Evolutionary conservation across 1,284 basidiomycete genomes (phyloP), one percentile per base, ranked within the genome.

Genomic region (Taiwanofungus camphoratus): DNA sequence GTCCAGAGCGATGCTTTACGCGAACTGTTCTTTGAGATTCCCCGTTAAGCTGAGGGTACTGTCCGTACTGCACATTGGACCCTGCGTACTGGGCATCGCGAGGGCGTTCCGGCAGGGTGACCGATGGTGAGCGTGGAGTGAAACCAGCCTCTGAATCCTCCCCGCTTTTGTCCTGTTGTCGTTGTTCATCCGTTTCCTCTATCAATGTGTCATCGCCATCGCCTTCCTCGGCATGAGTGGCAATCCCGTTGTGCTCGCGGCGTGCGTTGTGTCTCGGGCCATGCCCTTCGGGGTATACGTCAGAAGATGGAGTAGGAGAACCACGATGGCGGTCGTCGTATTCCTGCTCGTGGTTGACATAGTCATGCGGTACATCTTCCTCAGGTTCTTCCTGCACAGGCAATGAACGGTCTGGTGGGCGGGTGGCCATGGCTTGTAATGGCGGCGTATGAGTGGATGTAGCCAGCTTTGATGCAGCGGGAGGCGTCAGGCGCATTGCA

Each of bases 341-440:
- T 11, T n/a, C n/a, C 18, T 50, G 44, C 37, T 65, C 64, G 46
- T 68, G 44, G 46, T 59, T 53, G 21, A 51, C 45, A 35, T 44
- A 52, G 24, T 60, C 53, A 40, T 59, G 56, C 31, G 62, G 35
- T 58, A 70, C 62, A 49, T 85, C 81, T 52, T 86, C 84, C 52
- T 86, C 84, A 20, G 73, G 69, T 51, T 87, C 84, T 57, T 87
- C 84, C 59, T 88, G 84, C 2, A 87, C 74, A 5, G 85, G 86
- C 20, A 88, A 67, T 23, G 83, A 84, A 36, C 80, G 72, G 58
- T 85, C 84, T 2, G 83, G 78, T n/a, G 77, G 78, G 24, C 80
- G 77, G 3, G 70, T 67, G 46, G 70, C 69, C 52, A 73, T 67
- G 4, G 71, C 60, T 52, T 77, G 79, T 34, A 71, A 50, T 5